Evolutionary conservation across 345 rosid species (phyloP), one percentile per base, ranked within the genome.

Genomic region (Bretschneidera sinensis): DNA sequence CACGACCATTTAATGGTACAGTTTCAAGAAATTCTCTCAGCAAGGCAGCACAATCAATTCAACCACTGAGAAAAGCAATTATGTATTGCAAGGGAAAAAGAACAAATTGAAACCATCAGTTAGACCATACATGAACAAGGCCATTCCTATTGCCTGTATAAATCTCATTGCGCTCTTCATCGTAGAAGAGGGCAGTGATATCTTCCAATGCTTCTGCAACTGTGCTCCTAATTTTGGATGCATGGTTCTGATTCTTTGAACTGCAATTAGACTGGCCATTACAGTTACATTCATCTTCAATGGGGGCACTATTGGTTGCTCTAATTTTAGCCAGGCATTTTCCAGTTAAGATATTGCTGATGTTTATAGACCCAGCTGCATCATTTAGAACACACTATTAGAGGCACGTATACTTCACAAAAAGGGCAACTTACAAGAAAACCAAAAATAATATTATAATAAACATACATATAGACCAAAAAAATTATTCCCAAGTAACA

Each of bases 91-190:
- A 28, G 3, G 5, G 9, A 5, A 39, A 5, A 5, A 28, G 33
- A 28, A 8, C 33, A 39, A 4, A 33, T 39, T 11, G 11, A 16
- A 49, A 66, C 54, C 21, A 34, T 77, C 71, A 78, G 65, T 86
- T 84, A 55, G 90, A 84, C 94, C 94, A 87, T 13, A 84, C 90
- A 65, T 84, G 94, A 59, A 84, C 81, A 16, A 87, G 74, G 21
- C 94, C 94, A 51, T 69, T 80, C 72, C 82, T 78, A 51, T 84
- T 87, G 39, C 94, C 94, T 0, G 88, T 87, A 54, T 84, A 87
- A 9, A 87, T 87, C 77, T 87, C 90, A 6, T 84, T 87, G 22
- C 88, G 81, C 54, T 87, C 94, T 67, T 87, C 94, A 4, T 87
- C 86, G 0, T 87, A 87, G 78, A 84, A 87, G 57, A 87, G 84